Percentiles rank a stretch among this genome's conserved stretches.
These are phyloP conservation scores for Jaltomata sinuosa DNA, from an alignment of 257 asterid species.

Conservation along the genomic window DNA sequence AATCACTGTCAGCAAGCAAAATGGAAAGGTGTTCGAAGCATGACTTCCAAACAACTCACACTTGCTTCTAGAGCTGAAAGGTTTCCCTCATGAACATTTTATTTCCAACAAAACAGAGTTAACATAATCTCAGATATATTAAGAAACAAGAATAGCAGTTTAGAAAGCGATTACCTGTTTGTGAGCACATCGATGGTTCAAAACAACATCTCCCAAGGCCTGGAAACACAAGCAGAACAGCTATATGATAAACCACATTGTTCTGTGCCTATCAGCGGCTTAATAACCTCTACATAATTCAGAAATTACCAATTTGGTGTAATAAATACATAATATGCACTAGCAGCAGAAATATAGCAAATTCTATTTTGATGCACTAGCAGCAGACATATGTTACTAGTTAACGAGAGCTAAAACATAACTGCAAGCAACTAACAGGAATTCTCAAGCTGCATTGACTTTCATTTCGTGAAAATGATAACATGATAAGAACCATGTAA, in stretches of 20 bases:
- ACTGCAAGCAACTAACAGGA: background rate
- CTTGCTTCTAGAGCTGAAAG: background rate
- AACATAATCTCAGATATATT: background rate
- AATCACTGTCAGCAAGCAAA: background rate
- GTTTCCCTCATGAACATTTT: background rate
- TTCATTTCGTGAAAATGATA: background rate
- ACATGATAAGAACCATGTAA: background rate
- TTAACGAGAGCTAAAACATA: background rate
- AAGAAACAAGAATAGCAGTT: background rate
- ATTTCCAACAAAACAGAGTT: background rate
- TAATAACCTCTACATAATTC: background rate
- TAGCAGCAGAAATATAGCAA: background rate
- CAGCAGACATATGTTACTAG: background rate
- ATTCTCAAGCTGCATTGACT: background rate
- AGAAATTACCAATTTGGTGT: background rate
- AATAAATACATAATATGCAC: background rate
- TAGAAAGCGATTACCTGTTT: constrained; percentile 22
- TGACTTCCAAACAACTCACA: background rate
- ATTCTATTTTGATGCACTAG: background rate
- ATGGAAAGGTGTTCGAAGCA: background rate
- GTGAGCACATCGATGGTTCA: constrained; percentile 42
- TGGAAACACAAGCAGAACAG: constrained; percentile 4
- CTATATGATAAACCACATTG: background rate
- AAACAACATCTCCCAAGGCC: constrained; percentile 39
- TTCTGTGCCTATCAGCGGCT: background rate